Evolutionary conservation across 2,329 filamentous ascomycete species (phyloP).

Genomic region (Tolypocladium pustulatum): DNA sequence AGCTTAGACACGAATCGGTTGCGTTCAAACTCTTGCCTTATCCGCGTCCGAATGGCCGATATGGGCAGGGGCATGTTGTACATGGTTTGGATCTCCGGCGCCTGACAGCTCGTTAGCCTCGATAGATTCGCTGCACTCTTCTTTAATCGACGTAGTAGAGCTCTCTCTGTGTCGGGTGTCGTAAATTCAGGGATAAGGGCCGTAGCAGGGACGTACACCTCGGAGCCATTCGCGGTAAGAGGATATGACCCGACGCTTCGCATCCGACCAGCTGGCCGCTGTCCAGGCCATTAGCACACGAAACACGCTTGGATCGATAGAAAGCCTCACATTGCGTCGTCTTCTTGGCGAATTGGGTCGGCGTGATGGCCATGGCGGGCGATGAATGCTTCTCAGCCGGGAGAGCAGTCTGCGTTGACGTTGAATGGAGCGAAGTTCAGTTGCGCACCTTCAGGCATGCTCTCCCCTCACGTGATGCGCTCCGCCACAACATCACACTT

Average conservation of each 20-base stretch:
- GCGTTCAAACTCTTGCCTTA: constrained; percentile 93
- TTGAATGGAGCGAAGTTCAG: constrained; percentile 15
- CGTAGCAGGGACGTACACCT: constrained; percentile 56
- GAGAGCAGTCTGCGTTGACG: constrained; percentile 19
- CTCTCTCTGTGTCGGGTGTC: neutral
- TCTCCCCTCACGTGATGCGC: constrained; percentile 16
- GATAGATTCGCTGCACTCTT: neutral
- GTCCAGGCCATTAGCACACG: constrained; percentile 24
- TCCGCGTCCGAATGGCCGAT: constrained; percentile 78
- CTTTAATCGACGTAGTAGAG: neutral
- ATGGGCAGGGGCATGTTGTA: constrained; percentile 88
- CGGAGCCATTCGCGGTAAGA: constrained; percentile 95
- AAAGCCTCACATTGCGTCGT: constrained; percentile 63
- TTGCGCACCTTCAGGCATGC: constrained; percentile 6
- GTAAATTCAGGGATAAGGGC: neutral
- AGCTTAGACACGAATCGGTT: constrained; percentile 90
- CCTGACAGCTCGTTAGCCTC: constrained; percentile 40
- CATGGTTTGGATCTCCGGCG: constrained; percentile 94
- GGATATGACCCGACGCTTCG: constrained; percentile 73
- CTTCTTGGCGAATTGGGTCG: constrained; percentile 79
- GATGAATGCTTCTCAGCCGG: constrained; percentile 23
- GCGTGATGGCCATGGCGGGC: constrained; percentile 73
- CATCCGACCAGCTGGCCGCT: constrained; percentile 87
- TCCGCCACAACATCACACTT: constrained; percentile 7
- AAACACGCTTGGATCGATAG: neutral